Conservation (phyloP, 2,329 filamentous ascomycete genomes). For the Xylaria sp. region DNA sequence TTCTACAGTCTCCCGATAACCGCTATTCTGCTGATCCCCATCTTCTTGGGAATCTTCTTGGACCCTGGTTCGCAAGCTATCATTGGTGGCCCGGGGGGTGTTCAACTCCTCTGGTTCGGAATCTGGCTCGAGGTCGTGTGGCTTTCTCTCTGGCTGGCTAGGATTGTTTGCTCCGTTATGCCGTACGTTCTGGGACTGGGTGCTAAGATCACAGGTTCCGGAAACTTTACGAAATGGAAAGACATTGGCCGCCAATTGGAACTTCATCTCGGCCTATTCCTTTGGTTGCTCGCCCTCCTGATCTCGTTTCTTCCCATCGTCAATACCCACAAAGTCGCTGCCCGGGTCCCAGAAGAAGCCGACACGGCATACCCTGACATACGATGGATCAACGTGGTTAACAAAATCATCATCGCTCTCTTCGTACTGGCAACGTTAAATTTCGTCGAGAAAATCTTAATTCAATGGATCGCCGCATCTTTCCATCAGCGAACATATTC, state of each 20-base stretch:
- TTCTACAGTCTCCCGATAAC: slow-evolving; percentile 72
- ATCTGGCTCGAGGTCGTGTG: slow-evolving; percentile 96
- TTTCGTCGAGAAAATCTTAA: slow-evolving; percentile 88
- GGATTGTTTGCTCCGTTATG: slow-evolving; percentile 58
- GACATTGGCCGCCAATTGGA: slow-evolving; percentile 87
- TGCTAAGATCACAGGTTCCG: slow-evolving; percentile 77
- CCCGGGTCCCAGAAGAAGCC: slow-evolving; percentile 40
- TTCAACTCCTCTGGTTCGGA: slow-evolving; percentile 85
- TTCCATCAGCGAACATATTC: slow-evolving; percentile 93
- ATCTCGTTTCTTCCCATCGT: slow-evolving; percentile 86
- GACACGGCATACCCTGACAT: slow-evolving; percentile 58
- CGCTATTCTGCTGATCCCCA: slow-evolving; percentile 68
- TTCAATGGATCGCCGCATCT: slow-evolving; percentile 91
- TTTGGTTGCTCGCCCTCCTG: slow-evolving; percentile 89
- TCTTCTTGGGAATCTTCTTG: slow-evolving; percentile 67
- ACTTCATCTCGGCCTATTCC: slow-evolving; percentile 82
- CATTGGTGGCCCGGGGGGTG: slow-evolving; percentile 71
- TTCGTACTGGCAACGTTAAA: slow-evolving; percentile 83
- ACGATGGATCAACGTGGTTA: slow-evolving; percentile 76
- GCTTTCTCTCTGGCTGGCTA: slow-evolving; percentile 84
- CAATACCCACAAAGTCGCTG: slow-evolving; percentile 58
- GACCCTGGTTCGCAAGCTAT: slow-evolving; percentile 54
- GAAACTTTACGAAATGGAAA: slow-evolving; percentile 90
- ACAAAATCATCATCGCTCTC: slow-evolving; percentile 86
- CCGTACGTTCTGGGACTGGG: slow-evolving; percentile 55